Evolutionary conservation across 805 yeast species (phyloP).

Genomic region (Suhomyces faveliae): DNA sequence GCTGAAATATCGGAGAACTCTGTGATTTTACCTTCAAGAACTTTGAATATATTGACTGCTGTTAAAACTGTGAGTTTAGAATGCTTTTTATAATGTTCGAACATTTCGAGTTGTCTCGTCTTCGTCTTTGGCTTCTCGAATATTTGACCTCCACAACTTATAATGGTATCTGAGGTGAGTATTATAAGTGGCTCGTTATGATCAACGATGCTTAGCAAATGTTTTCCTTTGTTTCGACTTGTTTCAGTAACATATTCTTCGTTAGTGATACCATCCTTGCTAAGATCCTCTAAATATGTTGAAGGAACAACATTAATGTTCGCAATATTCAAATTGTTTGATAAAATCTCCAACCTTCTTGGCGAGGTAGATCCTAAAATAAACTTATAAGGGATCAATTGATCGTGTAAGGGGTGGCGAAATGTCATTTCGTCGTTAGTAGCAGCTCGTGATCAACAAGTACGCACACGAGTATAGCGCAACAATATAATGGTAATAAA

Average conservation of each 20-base stretch:
- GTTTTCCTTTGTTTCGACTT: constrained; percentile 61
- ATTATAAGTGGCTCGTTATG: constrained; percentile 21
- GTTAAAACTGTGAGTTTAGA: constrained; percentile 32
- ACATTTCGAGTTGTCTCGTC: constrained; percentile 29
- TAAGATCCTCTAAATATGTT: constrained; percentile 72
- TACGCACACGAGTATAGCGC: not conserved
- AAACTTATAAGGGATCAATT: constrained; percentile 30
- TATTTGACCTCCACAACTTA: constrained; percentile 54
- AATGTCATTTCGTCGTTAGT: not conserved
- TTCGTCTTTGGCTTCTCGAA: constrained; percentile 70
- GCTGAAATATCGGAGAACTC: constrained; percentile 22
- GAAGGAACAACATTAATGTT: constrained; percentile 55
- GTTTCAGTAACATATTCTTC: constrained; percentile 65
- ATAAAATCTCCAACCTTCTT: constrained; percentile 69
- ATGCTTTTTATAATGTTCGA: constrained; percentile 20
- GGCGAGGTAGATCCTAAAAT: constrained; percentile 85
- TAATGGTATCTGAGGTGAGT: constrained; percentile 81
- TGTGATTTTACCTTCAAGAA: constrained; percentile 8
- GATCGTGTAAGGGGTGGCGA: constrained; percentile 20
- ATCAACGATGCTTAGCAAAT: constrained; percentile 50
- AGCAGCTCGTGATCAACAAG: not conserved
- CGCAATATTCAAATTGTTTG: constrained; percentile 50
- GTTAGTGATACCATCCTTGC: constrained; percentile 49
- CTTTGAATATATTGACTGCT: constrained; percentile 27
- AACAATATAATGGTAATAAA: not conserved